Base-by-base conservation (phyloP, 495 filamentous ascomycete genomes). In the Penicillium coffeae region DNA sequence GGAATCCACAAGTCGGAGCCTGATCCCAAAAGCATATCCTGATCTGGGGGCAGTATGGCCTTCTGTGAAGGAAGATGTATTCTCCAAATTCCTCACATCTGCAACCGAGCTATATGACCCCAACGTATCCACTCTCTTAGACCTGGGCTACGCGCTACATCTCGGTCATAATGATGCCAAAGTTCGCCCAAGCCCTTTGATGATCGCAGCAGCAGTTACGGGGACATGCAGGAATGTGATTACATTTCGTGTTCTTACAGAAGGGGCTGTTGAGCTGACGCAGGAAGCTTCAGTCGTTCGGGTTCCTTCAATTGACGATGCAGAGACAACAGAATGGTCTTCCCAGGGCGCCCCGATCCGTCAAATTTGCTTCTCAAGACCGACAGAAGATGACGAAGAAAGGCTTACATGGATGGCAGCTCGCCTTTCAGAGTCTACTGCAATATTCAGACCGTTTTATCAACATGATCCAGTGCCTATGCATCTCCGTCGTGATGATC, bases 311-410 rank as follows among this genome's bases (percentile, higher is more conserved):
- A 65, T 74, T 21, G 59, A 52, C 22, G 44, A 57, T 19, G 54
- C 64, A 12, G 76, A 85, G 12, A 62, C 60, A 36, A 70, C 69
- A 8, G 75, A 80, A 61, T 86, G 83, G 80, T 64, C 54, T 27
- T 77, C 76, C 15, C 73, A 72, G 41, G 74, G 76, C 9, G 72
- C 71, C 10, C 77, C 82, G 6, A 83, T 94, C 48, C 77, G 74
- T 35, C 79, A 88, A 57, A 66, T 95, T 21, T 79, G 78, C 54
- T 89, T 86, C 61, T 75, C 81, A 14, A 63, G 75, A 32, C 64
- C 78, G 30, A 36, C 64, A 12, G 74, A 75, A 15, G 25, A 40
- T 6, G 27, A 45, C 2, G 45, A 48, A n/a, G 68, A 65, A 37
- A 68, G 72, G 21, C 63, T 73, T 13, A 68, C 73, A 8, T 87